Evolutionary conservation across 805 yeast genomes (phyloP), one percentile per base, ranked within the genome.

Genomic region (Candida coleopterorum): DNA sequence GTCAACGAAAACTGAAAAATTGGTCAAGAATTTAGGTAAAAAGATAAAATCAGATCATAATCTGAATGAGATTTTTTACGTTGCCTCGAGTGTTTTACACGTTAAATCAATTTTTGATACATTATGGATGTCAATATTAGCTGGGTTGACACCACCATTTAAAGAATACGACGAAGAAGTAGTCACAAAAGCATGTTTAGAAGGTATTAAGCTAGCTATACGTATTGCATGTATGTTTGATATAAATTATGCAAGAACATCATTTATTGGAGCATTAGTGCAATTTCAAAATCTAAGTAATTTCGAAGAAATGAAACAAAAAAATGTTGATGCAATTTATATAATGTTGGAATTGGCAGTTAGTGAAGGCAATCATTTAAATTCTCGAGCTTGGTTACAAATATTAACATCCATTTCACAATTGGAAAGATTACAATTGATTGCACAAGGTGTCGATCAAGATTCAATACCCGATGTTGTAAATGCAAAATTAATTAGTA

Each of bases 41-140:
- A 54, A 66, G 44, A 50, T 67, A 28, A 72, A 69, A 39, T 27
- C 29, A 21, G 65, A 60, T 35, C n/a, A n/a, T n/a, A 72, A 68
- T 29, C 61, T 68, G 16, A 40, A 52, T 5, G 48, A 41, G 27
- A 70, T 76, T 0, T 89, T 80, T 53, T 85, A 86, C 57, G 77
- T 81, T 14, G 97, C 97, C 0, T 76, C 88, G 2, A 90, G 85
- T 51, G 76, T 85, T 11, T 94, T 87, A 48, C 96, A 90, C 55
- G 95, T 90, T 11, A 82, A 76, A 54, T 89, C 97, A 1, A 85
- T 94, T 53, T 90, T 93, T 62, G 96, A 90, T 50, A 86, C 86
- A 12, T 65, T 85, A 29, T 93, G 99, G 99, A 89, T 94, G 96
- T 87, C 97, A 0, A 76, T 93, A 32, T 70, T 93, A 46, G 97